These are phyloP conservation scores for Tylopilus rubrobrunneus DNA, from an alignment of 768 basidiomycete genomes.

Conservation along the genomic window DNA sequence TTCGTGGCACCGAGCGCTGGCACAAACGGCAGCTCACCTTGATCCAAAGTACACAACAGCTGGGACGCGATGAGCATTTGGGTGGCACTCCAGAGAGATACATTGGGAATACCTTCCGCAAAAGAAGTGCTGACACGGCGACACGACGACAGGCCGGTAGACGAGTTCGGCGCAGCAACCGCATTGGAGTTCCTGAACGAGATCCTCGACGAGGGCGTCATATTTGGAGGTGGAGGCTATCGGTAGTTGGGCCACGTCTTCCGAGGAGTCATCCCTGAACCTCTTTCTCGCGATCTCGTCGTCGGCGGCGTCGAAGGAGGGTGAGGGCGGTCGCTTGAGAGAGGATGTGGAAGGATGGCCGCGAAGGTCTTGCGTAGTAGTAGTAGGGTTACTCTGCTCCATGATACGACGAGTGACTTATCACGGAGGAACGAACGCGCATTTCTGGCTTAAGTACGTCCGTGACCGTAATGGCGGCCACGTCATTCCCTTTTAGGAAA, in stretches of 20 bases:
- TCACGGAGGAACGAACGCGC: constrained; percentile 16
- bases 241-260: constrained; percentile 14
- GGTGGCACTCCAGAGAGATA: background rate
- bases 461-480: constrained; percentile 19
- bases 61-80: constrained; percentile 46
- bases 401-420: constrained; percentile 11
- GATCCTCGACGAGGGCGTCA: constrained; percentile 48
- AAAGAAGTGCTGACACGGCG: constrained; percentile 87
- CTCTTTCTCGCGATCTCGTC: constrained; percentile 54
- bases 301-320: constrained; percentile 50
- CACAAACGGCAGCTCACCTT: constrained; percentile 51
- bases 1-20: constrained; percentile 6
- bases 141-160: constrained; percentile 77
- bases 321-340: constrained; percentile 61
- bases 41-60: constrained; percentile 82
- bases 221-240: constrained; percentile 21
- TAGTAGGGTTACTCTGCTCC: constrained; percentile 4
- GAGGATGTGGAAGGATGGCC: constrained; percentile 15
- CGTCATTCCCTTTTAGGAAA: constrained; percentile 24
- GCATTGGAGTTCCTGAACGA: constrained; percentile 76
- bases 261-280: constrained; percentile 45
- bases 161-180: constrained; percentile 82
- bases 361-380: background rate
- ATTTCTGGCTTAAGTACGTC: constrained; percentile 22
- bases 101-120: constrained; percentile 67